Base-by-base conservation (phyloP, 441 rosid species). In the Biscutella laevigata region DNA sequence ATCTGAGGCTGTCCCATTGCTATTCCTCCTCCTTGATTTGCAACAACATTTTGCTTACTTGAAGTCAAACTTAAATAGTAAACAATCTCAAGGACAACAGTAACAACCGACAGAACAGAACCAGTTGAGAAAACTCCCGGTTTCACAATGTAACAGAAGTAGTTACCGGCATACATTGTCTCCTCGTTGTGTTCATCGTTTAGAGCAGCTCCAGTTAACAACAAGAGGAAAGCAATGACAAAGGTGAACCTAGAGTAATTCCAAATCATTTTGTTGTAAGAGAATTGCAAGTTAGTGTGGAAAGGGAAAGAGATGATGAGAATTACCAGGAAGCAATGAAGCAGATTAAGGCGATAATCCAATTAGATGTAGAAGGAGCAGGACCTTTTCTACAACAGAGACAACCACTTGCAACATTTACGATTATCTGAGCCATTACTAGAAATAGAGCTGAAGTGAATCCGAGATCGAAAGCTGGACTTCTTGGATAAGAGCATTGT, bases 91-190 rank as follows among this genome's bases (percentile, higher is more conserved):
- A 85, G 77, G 37, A 71, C 45, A 39, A 87, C 44, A 16, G 88
- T 81, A 5, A 75, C 67, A 26, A 83, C 40, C 42, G 95, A 77
- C 33, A 91, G 55, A 51, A 81, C 26, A 39, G 94, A 73, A 29
- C 94, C 95, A 2, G 74, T 81, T 0, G 88, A 82, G 80, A 87
- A 91, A 25, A 87, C 94, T 22, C 96, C 95, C 0, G 85, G 85
- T 59, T 82, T 85, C 44, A 85, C 95, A 16, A 84, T 80, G 53
- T 78, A 82, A 72, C 98, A 90, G 62, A 70, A 72, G 79, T 79
- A 80, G 67, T 15, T 65, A 39, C 77, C 76, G 2, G 73, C 61
- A 59, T 76, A 66, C 60, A 61, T 27, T 50, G 75, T 61, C 52
- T 79, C 78, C 59, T 80, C 79, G 4, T 60, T 78, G 50, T 73